Conservation (phyloP, 805 yeast species). For the Ogataea chonburiensis region DNA sequence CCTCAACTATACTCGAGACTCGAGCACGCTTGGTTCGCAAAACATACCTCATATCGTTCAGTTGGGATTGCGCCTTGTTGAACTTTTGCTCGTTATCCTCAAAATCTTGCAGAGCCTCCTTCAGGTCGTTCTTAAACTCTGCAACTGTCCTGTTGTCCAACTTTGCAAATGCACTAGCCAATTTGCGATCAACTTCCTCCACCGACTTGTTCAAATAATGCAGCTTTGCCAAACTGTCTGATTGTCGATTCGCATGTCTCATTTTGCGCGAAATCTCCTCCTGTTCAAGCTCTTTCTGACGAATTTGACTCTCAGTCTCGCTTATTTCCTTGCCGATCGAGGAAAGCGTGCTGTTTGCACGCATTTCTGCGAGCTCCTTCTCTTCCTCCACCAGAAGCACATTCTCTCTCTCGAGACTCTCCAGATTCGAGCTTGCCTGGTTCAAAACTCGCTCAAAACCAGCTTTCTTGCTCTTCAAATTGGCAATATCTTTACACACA, state of each 20-base stretch:
- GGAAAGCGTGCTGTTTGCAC: conserved; percentile 30
- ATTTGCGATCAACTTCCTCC: neutral
- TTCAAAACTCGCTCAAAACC: conserved; percentile 40
- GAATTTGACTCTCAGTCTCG: conserved; percentile 37
- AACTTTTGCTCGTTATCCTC: neutral
- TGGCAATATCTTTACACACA: conserved; percentile 39
- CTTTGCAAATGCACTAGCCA: conserved; percentile 5
- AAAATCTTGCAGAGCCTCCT: neutral
- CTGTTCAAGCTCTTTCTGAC: conserved; percentile 40
- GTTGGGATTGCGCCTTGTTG: neutral
- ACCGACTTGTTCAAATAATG: conserved; percentile 25
- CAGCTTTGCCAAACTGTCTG: conserved; percentile 57
- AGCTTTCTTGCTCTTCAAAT: conserved; percentile 36
- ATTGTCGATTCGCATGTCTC: conserved; percentile 50
- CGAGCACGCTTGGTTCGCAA: neutral
- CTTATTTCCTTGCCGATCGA: conserved; percentile 37
- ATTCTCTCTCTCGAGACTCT: conserved; percentile 46
- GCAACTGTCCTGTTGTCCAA: conserved; percentile 3
- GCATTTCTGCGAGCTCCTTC: conserved; percentile 33
- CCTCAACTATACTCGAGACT: conserved; percentile 11
- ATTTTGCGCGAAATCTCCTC: conserved; percentile 56
- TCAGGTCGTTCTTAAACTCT: conserved; percentile 1
- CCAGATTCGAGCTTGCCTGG: conserved; percentile 41
- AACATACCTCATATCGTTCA: neutral
- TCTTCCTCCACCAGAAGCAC: conserved; percentile 41